Evolutionary conservation across 805 yeast genomes (phyloP).

Genomic region (Dipodascus albidus): DNA sequence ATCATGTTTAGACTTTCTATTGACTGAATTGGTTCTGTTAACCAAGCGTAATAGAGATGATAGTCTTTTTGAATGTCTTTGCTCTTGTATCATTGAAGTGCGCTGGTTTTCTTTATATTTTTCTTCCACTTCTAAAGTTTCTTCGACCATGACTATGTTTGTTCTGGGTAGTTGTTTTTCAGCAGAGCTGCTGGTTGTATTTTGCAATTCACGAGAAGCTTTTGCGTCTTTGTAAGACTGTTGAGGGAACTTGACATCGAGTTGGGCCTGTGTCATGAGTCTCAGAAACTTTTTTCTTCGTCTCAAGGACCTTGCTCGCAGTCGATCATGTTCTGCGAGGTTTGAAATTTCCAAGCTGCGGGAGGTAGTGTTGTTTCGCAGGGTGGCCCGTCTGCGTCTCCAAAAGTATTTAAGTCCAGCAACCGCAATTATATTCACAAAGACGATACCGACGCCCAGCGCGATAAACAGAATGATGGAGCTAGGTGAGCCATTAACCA

Average conservation of each 20-base stretch:
- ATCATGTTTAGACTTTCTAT: background rate
- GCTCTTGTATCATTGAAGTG: background rate
- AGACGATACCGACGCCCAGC: slow-evolving; percentile 2
- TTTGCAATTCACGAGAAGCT: background rate
- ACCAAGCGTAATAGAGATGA: background rate
- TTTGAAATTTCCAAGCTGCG: background rate
- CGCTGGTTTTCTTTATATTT: background rate
- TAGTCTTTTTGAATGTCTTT: background rate
- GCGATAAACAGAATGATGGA: slow-evolving; percentile 1
- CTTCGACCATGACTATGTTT: background rate
- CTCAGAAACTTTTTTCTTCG: background rate
- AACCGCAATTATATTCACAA: background rate
- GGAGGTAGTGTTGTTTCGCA: background rate
- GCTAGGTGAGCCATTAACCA: background rate
- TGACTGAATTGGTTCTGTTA: background rate
- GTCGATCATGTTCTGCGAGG: background rate
- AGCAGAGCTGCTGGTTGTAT: background rate
- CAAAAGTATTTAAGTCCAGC: background rate
- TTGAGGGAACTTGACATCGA: background rate
- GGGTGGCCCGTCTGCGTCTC: background rate
- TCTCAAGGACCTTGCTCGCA: background rate
- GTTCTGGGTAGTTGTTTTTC: background rate
- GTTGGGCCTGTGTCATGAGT: slow-evolving; percentile 1
- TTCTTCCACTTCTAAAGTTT: background rate
- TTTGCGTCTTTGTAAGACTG: background rate